Base-by-base conservation (phyloP, 2,329 filamentous ascomycete species). In the Nothophaeocryptopus gaeumannii region DNA sequence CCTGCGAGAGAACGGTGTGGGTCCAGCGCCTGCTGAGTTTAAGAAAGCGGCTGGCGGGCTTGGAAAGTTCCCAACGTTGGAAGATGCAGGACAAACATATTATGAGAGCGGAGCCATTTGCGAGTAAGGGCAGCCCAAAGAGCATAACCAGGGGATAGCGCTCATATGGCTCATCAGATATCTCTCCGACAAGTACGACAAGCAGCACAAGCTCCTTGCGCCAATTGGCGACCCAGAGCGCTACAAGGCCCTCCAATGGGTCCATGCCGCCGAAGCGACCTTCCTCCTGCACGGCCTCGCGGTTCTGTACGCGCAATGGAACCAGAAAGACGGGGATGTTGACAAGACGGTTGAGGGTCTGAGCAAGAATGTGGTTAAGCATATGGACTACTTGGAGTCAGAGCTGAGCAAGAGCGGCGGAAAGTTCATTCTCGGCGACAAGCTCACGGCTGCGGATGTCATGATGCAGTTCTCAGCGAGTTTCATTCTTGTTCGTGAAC, bases 231-330 rank as follows among this genome's bases (percentile, higher is more conserved):
- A 63, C 3, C 52, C 61, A 5, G 52, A 65, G 4, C 66, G 72
- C 31, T 61, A 67, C 45, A 67, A 71, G 46, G 64, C 70, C 5
- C 62, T 69, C 7, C 67, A 74, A 60, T 77, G 71, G 70, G 60
- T 76, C 8, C 71, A 76, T 52, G 73, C 75, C 1, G 65, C 75
- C 5, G 74, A 78, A 66, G 75, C 64, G 1, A 75, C 73, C 1
- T 75, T 73, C 51, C 59, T 72, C 47, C 57, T 77, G 7, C 75
- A 77, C 53, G 67, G 59, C 8, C 67, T 78, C 2, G 69, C 74
- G 0, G 68, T 76, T 20, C 60, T 73, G 11, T 77, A 78, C 55
- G 66, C 68, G 5, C 69, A 70, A 5, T 75, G 70, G 72, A 66
- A 70, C 47, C 63, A 72, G n/a, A 67, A 70, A 7, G 59, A 65